phyloP scores from a whole-genome alignment of 441 rosid species.

The Cnidoscolus chayamansa region DNA sequence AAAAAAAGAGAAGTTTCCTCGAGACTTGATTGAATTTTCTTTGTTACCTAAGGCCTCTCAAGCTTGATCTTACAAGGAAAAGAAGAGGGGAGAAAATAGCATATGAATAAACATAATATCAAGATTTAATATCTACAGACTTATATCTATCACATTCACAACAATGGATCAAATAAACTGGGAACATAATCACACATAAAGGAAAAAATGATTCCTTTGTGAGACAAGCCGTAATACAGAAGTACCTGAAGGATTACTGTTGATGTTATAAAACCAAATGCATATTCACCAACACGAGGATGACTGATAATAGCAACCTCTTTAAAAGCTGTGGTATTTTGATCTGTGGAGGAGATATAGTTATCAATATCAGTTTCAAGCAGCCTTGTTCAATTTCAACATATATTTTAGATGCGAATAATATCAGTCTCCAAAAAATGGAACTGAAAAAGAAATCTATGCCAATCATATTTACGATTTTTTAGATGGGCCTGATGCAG shows the following conservation, averaged over 20 bases:
- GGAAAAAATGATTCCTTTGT: not conserved
- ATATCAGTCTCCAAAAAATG: not conserved
- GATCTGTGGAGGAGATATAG: slow-evolving; percentile 43
- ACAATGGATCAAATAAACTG: not conserved
- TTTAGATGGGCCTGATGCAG: not conserved
- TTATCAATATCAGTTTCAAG: slow-evolving; percentile 15
- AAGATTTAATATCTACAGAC: not conserved
- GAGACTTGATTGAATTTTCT: not conserved
- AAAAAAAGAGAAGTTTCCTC: too few species aligned
- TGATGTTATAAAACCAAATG: slow-evolving; percentile 91
- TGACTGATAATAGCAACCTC: slow-evolving; percentile 93
- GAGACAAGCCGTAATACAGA: slow-evolving; percentile 12
- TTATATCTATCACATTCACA: not conserved
- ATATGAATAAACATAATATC: not conserved
- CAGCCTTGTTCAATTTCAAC: not conserved
- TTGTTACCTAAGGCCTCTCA: not conserved
- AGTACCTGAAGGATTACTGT: slow-evolving; percentile 79
- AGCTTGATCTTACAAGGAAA: not conserved
- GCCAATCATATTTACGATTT: not conserved
- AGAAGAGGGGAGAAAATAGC: not conserved
- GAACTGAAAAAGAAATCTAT: not conserved
- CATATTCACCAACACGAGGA: slow-evolving; percentile 94
- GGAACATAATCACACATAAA: not conserved
- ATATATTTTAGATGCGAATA: not conserved
- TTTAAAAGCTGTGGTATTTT: slow-evolving; percentile 85